These are phyloP conservation scores for Calonectria pseudoturangicola DNA, from an alignment of 2,329 filamentous ascomycete genomes.

Conservation along the genomic window DNA sequence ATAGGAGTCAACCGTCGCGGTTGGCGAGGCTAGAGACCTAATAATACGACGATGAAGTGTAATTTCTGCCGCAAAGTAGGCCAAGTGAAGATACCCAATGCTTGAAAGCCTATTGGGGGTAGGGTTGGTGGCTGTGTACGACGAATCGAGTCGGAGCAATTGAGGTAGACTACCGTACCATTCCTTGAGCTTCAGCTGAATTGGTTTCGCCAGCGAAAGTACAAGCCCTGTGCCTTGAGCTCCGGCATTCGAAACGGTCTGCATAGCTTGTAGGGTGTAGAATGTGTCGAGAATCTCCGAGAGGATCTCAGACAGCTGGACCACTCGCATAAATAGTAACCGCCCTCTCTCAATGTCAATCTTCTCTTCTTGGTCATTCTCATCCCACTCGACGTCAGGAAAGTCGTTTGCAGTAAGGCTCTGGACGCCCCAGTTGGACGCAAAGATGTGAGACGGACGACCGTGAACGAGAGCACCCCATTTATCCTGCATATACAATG, in stretches of 20 bases:
- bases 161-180: slow-evolving; percentile 85
- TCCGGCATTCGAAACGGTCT: slow-evolving; percentile 79
- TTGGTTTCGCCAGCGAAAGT: slow-evolving; percentile 84
- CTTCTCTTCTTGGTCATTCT: slow-evolving; percentile 76
- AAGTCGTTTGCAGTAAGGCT: slow-evolving; percentile 81
- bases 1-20: slow-evolving; percentile 80
- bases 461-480: slow-evolving; percentile 92
- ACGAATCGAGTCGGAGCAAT: slow-evolving; percentile 79
- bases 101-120: slow-evolving; percentile 71
- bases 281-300: slow-evolving; percentile 89
- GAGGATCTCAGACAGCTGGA: slow-evolving; percentile 83
- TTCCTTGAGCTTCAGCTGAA: slow-evolving; percentile 87
- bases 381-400: slow-evolving; percentile 81
- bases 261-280: slow-evolving; percentile 86
- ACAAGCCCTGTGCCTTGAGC: slow-evolving; percentile 83
- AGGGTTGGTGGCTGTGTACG: slow-evolving; percentile 60
- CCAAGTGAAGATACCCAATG: slow-evolving; percentile 88
- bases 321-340: slow-evolving; percentile 84
- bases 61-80: slow-evolving; percentile 96
- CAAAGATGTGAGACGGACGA: slow-evolving; percentile 84
- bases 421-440: slow-evolving; percentile 85
- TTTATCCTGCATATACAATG: slow-evolving; percentile 93
- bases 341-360: slow-evolving; percentile 80
- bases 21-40: slow-evolving; percentile 77
- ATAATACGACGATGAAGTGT: slow-evolving; percentile 94